phyloP scores from a whole-genome alignment of 768 basidiomycete species.

The Pilatotrama ljubarskyi region DNA sequence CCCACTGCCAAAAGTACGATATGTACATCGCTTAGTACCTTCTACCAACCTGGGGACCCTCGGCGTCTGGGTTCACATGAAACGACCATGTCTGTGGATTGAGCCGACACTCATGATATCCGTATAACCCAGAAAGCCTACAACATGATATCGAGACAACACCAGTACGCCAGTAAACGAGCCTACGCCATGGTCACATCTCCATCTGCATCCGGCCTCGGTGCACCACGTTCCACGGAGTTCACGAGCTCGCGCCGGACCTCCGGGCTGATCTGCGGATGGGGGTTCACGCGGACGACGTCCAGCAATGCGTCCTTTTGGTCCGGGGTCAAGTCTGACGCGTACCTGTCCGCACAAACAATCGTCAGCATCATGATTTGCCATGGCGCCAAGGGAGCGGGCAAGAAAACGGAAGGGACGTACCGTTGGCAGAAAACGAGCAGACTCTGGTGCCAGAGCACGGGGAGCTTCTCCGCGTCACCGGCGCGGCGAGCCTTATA shows the following conservation, averaged over 20 bases:
- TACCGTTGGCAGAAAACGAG: slow-evolving; percentile 93
- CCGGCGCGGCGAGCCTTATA: slow-evolving; percentile 73
- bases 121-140: background rate
- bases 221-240: slow-evolving; percentile 83
- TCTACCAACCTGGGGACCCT: background rate
- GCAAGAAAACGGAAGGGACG: slow-evolving; percentile 15
- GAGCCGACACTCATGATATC: background rate
- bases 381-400: no score
- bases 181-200: slow-evolving; percentile 40
- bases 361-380: background rate
- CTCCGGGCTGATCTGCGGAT: slow-evolving; percentile 86
- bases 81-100: background rate
- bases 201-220: slow-evolving; percentile 60
- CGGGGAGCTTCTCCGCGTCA: slow-evolving; percentile 83
- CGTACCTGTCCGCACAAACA: slow-evolving; percentile 59
- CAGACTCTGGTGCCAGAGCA: slow-evolving; percentile 97
- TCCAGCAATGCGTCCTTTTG: slow-evolving; percentile 98
- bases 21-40: background rate
- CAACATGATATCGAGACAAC: slow-evolving; percentile 1
- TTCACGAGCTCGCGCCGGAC: slow-evolving; percentile 88
- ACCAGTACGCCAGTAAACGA: background rate
- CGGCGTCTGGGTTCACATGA: no score
- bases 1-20: slow-evolving; percentile 6
- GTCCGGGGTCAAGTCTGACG: slow-evolving; percentile 90
- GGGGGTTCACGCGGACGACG: slow-evolving; percentile 82